These are phyloP conservation scores for Botryotinia narcissicola DNA, from an alignment of 2,329 filamentous ascomycete species.

Conservation along the genomic window DNA sequence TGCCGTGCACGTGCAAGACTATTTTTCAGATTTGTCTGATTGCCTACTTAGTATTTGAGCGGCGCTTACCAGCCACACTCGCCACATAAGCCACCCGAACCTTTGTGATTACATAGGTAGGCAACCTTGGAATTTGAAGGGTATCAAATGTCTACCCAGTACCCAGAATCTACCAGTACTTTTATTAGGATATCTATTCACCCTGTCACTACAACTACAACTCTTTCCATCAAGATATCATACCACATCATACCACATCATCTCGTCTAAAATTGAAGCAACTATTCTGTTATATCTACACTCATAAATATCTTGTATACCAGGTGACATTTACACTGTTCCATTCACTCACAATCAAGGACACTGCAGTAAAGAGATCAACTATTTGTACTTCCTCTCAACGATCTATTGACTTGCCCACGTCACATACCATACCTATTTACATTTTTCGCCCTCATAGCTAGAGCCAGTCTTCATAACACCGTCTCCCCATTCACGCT, in stretches of 20 bases:
- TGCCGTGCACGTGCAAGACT: slow-evolving; percentile 4
- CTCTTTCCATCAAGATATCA: not conserved
- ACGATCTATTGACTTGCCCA: not conserved
- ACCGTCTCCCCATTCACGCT: not conserved
- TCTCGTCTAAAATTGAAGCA: not conserved
- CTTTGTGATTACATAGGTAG: not conserved
- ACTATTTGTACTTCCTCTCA: not conserved
- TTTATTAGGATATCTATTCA: not conserved
- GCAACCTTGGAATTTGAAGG: too few species aligned
- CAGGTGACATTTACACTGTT: not conserved
- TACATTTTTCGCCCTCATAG: not conserved
- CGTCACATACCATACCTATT: not conserved
- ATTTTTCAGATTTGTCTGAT: not conserved
- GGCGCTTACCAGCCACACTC: not conserved
- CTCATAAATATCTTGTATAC: not conserved
- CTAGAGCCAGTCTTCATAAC: not conserved
- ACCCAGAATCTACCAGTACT: too few species aligned
- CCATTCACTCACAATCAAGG: not conserved
- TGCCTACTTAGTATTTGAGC: not conserved
- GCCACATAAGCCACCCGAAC: not conserved
- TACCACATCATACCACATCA: not conserved
- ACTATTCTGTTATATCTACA: not conserved
- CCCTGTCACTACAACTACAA: not conserved
- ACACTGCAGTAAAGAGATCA: not conserved
- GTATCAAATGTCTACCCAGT: too few species aligned